Evolutionary conservation across 2,329 filamentous ascomycete genomes (phyloP).

Genomic region (Arachnopeziza araneosa): DNA sequence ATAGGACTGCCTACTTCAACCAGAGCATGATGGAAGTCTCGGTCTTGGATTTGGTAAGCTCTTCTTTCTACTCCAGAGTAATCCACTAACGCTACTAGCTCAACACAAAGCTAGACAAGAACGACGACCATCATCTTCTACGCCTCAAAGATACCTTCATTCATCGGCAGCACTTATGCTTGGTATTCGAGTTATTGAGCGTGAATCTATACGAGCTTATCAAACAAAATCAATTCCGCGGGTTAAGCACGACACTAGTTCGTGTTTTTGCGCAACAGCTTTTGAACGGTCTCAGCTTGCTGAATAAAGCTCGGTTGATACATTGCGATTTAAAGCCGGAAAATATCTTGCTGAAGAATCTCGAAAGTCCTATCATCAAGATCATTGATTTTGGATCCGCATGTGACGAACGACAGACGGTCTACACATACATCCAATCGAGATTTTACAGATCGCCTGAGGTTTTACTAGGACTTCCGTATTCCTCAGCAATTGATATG

Average conservation of each 20-base stretch:
- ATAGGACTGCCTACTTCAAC: constrained; percentile 98
- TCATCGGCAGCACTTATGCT: constrained; percentile 89
- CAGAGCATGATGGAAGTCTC: constrained; percentile 99
- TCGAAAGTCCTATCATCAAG: constrained; percentile 98
- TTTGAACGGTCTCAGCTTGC: constrained; percentile 80
- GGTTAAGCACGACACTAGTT: constrained; percentile 91
- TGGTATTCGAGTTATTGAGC: constrained; percentile 93
- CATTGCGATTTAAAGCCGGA: constrained; percentile 98
- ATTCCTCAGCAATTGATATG: constrained; percentile 99
- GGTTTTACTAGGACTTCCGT: constrained; percentile 89
- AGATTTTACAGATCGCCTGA: constrained; percentile 97
- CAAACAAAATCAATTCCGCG: constrained; percentile 98
- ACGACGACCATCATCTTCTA: constrained; percentile 93
- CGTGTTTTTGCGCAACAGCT: constrained; percentile 97
- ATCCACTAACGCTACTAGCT: constrained; percentile 48
- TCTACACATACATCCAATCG: constrained; percentile 99
- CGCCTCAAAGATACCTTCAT: constrained; percentile 98
- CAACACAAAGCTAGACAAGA: constrained; percentile 98
- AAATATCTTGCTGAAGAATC: constrained; percentile 95
- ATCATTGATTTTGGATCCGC: constrained; percentile 99
- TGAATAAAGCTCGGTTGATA: constrained; percentile 95
- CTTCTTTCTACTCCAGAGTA: not conserved
- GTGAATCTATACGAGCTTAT: constrained; percentile 98
- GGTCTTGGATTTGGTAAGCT: constrained; percentile 79
- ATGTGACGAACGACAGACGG: constrained; percentile 95